Evolutionary conservation across 75 land plant species (phyloP).

Genomic region (Chamaecyparis obtusa): DNA sequence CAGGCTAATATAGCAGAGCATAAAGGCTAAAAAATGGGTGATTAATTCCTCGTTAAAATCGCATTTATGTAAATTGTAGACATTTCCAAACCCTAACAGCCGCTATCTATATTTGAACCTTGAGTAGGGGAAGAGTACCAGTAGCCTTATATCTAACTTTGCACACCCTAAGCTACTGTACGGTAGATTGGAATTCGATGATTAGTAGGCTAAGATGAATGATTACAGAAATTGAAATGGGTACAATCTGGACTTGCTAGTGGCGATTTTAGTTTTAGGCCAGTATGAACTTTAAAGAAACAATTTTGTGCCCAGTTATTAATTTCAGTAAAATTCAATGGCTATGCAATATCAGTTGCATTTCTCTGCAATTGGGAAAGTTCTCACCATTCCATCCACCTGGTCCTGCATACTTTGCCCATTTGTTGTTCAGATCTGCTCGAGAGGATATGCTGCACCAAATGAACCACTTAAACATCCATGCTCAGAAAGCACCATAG

Average conservation of each 20-base stretch:
- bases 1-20: not conserved
- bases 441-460: slow-evolving; percentile 35
- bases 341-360: not conserved
- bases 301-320: not conserved
- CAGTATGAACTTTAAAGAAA: not conserved
- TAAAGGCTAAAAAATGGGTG: not conserved
- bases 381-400: slow-evolving; percentile 51
- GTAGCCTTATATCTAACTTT: no score
- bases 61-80: not conserved
- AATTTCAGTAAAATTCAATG: not conserved
- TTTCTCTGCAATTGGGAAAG: not conserved
- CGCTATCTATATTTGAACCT: not conserved
- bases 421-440: slow-evolving; percentile 37
- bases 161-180: no score
- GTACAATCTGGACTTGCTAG: not conserved
- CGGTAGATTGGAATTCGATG: no score
- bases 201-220: not conserved
- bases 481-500: not conserved
- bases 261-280: not conserved
- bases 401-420: slow-evolving; percentile 52
- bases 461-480: not conserved
- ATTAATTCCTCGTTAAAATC: not conserved
- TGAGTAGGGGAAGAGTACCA: not conserved
- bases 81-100: not conserved
- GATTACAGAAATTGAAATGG: not conserved